Percentiles rank a stretch among this genome's conserved stretches.
Conservation (phyloP, 2,329 filamentous ascomycete genomes). For the Pestalotiopsis sp. region DNA sequence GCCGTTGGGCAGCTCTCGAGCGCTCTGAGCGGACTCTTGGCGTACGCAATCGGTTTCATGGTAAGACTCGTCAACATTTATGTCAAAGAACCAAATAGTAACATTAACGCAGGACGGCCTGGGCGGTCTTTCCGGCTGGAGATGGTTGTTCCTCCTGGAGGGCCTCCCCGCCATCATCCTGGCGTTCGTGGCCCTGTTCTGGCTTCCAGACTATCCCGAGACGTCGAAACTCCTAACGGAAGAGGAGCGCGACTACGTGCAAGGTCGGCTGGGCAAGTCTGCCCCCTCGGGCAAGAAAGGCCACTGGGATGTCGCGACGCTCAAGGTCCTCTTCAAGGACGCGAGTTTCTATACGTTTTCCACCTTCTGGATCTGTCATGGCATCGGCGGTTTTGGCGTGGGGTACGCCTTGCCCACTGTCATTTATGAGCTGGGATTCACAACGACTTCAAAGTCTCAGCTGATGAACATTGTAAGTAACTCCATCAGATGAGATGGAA, state of each 20-base stretch:
- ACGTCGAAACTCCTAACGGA: constrained; percentile 31
- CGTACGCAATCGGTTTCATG: constrained; percentile 41
- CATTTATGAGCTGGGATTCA: constrained; percentile 45
- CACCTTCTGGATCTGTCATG: constrained; percentile 43
- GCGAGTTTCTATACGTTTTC: constrained; percentile 40
- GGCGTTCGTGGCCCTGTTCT: constrained; percentile 30
- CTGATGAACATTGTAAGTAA: constrained; percentile 43
- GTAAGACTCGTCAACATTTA: constrained; percentile 11
- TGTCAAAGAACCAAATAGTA: neutral
- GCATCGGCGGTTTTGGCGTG: constrained; percentile 44
- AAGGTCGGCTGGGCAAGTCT: constrained; percentile 27
- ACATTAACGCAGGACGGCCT: constrained; percentile 24
- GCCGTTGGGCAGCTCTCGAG: constrained; percentile 36
- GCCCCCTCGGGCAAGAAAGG: constrained; percentile 34
- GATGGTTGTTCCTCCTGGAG: constrained; percentile 41
- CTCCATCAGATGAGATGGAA: neutral
- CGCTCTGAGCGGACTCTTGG: constrained; percentile 37
- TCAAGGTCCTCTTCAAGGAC: constrained; percentile 34
- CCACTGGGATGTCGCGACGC: constrained; percentile 33
- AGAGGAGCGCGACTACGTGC: constrained; percentile 27
- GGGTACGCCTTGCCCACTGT: constrained; percentile 43
- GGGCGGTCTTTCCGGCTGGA: constrained; percentile 36
- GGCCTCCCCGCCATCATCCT: constrained; percentile 35
- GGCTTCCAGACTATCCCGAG: constrained; percentile 36
- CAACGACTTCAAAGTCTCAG: constrained; percentile 42